A percentile compares a stretch with the other conserved stretches of the same genome.
These are phyloP conservation scores for Penicillium steckii DNA, from an alignment of 495 filamentous ascomycete genomes.

Conservation along the genomic window DNA sequence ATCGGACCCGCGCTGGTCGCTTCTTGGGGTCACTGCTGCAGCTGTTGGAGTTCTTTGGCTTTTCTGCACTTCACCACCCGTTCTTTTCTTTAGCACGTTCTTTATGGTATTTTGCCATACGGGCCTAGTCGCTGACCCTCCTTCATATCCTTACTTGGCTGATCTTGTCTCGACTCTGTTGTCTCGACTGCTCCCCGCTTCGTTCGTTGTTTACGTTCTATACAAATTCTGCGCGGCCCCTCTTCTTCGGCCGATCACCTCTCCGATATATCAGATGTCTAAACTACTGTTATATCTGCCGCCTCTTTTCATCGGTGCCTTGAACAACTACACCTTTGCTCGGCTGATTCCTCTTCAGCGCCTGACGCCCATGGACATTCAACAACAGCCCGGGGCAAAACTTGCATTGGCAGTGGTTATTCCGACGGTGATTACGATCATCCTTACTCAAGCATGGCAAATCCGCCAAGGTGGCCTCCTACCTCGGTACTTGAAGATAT, in stretches of 20 bases:
- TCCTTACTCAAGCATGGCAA: constrained; percentile 68
- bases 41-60: constrained; percentile 67
- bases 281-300: constrained; percentile 75
- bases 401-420: constrained; percentile 67
- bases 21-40: constrained; percentile 69
- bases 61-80: constrained; percentile 62
- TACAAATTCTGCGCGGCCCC: constrained; percentile 64
- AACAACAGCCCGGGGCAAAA: constrained; percentile 74
- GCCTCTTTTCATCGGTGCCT: constrained; percentile 71
- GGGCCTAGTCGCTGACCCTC: constrained; percentile 75
- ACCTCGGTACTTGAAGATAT: constrained; percentile 69
- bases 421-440: constrained; percentile 55
- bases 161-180: constrained; percentile 68
- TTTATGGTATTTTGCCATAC: constrained; percentile 75
- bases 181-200: constrained; percentile 73
- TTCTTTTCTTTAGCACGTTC: constrained; percentile 74
- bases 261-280: constrained; percentile 58
- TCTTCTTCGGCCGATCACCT: constrained; percentile 55
- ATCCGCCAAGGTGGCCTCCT: constrained; percentile 73
- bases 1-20: constrained; percentile 66
- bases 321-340: constrained; percentile 83
- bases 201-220: constrained; percentile 71
- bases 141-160: constrained; percentile 50
- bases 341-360: constrained; percentile 75
- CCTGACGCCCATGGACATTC: constrained; percentile 72